Conservation (phyloP, 768 basidiomycete genomes). For the Ramaria rubella region DNA sequence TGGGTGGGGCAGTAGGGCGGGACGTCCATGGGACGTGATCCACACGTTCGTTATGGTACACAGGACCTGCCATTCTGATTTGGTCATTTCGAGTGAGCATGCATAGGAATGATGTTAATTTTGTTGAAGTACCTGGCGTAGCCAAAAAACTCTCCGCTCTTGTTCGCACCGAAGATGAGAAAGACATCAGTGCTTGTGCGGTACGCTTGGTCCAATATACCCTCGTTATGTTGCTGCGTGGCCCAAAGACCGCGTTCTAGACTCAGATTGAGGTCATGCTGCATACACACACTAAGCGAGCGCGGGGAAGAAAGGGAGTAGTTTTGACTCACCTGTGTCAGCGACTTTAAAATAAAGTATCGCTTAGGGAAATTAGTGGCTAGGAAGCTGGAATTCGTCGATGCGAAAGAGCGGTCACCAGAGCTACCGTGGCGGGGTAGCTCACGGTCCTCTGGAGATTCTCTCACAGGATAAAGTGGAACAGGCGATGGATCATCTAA, state of each 20-base stretch:
- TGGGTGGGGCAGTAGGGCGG: constrained; percentile 24
- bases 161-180: constrained; percentile 90
- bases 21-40: constrained; percentile 53
- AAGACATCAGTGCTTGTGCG: constrained; percentile 86
- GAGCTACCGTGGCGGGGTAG: constrained; percentile 45
- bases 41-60: constrained; percentile 39
- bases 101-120: too few relatives aligned
- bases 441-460: constrained; percentile 8
- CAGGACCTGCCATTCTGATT: constrained; percentile 63
- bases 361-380: constrained; percentile 72
- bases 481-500: background rate
- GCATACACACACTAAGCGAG: constrained; percentile 6
- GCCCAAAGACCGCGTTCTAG: constrained; percentile 80
- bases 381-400: constrained; percentile 80
- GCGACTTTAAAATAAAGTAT: constrained; percentile 89
- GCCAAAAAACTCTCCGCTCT: constrained; percentile 91
- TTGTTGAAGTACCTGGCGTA: constrained; percentile 71
- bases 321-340: constrained; percentile 67
- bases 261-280: constrained; percentile 78
- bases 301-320: background rate
- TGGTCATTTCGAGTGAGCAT: background rate
- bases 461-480: constrained; percentile 12
- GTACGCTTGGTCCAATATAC: constrained; percentile 84
- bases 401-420: constrained; percentile 52
- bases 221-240: constrained; percentile 90